Evolutionary conservation across 108 stramenopile species (phyloP).

Genomic region (Epipyxis sp.): DNA sequence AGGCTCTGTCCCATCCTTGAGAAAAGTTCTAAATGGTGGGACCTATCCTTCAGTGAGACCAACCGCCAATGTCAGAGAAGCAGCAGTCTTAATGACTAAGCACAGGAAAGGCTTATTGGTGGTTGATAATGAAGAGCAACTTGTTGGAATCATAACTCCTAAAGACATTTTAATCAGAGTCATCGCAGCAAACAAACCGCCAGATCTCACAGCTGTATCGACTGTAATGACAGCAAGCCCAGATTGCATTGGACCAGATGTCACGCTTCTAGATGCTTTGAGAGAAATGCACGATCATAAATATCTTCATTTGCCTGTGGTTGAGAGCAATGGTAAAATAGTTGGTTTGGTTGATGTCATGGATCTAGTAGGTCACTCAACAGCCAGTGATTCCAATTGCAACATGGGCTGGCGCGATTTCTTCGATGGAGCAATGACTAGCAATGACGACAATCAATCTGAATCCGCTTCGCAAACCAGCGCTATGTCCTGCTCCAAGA

Average conservation of each 20-base stretch:
- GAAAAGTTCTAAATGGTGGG: conserved; percentile 67
- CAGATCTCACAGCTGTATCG: conserved; percentile 67
- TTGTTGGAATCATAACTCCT: conserved; percentile 85
- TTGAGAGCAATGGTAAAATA: conserved; percentile 69
- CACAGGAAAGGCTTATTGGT: conserved; percentile 76
- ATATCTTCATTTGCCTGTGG: conserved; percentile 85
- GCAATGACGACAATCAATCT: too few relatives aligned
- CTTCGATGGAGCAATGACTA: too few relatives aligned
- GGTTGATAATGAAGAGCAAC: conserved; percentile 48
- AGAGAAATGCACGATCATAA: conserved; percentile 86
- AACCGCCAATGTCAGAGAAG: conserved; percentile 63
- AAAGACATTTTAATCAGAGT: conserved; percentile 87
- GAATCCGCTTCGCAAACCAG: too few relatives aligned
- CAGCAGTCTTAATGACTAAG: conserved; percentile 73
- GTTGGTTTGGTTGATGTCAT: conserved; percentile 89
- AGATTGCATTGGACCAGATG: conserved; percentile 75
- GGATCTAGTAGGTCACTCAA: too few relatives aligned
- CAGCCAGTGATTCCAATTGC: too few relatives aligned
- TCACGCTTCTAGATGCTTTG: conserved; percentile 77
- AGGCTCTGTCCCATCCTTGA: conserved; percentile 38
- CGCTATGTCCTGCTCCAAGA: too few relatives aligned
- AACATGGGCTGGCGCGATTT: too few relatives aligned
- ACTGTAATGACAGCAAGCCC: conserved; percentile 85
- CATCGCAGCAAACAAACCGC: conserved; percentile 68
- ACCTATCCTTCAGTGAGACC: conserved; percentile 65